A percentile compares a stretch with the other conserved stretches of the same genome.
phyloP scores from a whole-genome alignment of 75 land plant species.

The Isoetes taiwanensis region DNA sequence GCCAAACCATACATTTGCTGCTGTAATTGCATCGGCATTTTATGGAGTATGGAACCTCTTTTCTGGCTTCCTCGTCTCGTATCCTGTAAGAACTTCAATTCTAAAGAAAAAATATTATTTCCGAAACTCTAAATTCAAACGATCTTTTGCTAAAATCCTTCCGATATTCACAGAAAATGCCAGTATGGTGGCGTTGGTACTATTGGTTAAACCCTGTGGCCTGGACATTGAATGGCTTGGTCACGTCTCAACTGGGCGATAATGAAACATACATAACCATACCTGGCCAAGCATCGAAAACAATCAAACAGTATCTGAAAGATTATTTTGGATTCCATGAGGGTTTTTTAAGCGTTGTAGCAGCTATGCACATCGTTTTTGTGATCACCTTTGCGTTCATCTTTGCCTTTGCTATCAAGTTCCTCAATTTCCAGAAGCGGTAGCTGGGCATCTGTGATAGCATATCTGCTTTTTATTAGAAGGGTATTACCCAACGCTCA shows the following conservation, averaged over 20 bases:
- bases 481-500: too few relatives aligned
- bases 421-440: conserved; percentile 3
- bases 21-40: not conserved
- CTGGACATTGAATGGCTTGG: not conserved
- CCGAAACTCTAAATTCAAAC: not conserved
- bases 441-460: too few relatives aligned
- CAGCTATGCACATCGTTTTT: not conserved
- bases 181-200: conserved; percentile 7
- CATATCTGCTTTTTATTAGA: too few relatives aligned
- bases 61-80: not conserved
- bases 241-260: not conserved
- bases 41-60: conserved; percentile 2
- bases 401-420: not conserved
- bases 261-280: not conserved
- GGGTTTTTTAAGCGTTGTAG: not conserved
- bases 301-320: not conserved
- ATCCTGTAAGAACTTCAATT: not conserved
- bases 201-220: not conserved
- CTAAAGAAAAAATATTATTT: not conserved
- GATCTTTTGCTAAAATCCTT: not conserved
- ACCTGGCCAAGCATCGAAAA: not conserved
- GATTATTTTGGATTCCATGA: not conserved
- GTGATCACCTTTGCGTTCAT: not conserved
- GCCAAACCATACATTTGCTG: not conserved
- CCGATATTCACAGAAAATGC: too few relatives aligned